Percentiles rank a stretch among this genome's conserved stretches.
phyloP scores from a whole-genome alignment of 2,329 filamentous ascomycete genomes.

The Calonectria pseudoreteaudii region DNA sequence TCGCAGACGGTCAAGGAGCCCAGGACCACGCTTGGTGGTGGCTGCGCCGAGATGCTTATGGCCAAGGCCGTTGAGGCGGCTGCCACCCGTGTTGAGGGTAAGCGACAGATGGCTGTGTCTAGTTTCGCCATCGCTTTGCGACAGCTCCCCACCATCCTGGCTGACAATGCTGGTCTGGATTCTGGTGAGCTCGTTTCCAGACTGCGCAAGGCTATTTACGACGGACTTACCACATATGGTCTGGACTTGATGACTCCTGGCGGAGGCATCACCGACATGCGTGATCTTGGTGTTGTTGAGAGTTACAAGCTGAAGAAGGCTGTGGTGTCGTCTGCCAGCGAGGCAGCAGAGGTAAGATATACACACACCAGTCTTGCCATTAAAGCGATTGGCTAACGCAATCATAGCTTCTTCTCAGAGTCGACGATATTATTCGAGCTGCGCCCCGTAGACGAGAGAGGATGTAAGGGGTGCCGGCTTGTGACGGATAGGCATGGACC shows the following conservation, averaged over 20 bases:
- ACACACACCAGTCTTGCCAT: background rate
- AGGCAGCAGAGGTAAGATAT: conserved; percentile 88
- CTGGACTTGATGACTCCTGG: conserved; percentile 90
- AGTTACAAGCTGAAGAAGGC: conserved; percentile 99
- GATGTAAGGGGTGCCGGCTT: conserved; percentile 47
- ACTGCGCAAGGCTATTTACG: conserved; percentile 93
- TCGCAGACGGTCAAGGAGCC: conserved; percentile 97
- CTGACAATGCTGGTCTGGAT: conserved; percentile 96
- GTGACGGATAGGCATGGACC: conserved; percentile 43
- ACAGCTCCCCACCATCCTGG: conserved; percentile 95
- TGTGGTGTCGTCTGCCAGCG: conserved; percentile 95
- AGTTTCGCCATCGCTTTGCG: conserved; percentile 89
- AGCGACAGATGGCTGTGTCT: conserved; percentile 94
- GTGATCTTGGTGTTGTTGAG: conserved; percentile 93
- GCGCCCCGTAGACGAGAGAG: conserved; percentile 74
- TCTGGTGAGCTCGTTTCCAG: conserved; percentile 93
- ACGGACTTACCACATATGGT: conserved; percentile 91
- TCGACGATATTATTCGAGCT: conserved; percentile 97
- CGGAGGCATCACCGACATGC: conserved; percentile 95
- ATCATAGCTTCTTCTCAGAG: conserved; percentile 83
- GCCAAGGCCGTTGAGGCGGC: conserved; percentile 96
- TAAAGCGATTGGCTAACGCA: conserved; percentile 34
- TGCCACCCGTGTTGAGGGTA: conserved; percentile 93
- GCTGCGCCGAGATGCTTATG: conserved; percentile 99
- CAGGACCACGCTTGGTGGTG: conserved; percentile 92